Conservation (phyloP, 192 early-diverging fungal genomes). For the Backusella tarrabulga region DNA sequence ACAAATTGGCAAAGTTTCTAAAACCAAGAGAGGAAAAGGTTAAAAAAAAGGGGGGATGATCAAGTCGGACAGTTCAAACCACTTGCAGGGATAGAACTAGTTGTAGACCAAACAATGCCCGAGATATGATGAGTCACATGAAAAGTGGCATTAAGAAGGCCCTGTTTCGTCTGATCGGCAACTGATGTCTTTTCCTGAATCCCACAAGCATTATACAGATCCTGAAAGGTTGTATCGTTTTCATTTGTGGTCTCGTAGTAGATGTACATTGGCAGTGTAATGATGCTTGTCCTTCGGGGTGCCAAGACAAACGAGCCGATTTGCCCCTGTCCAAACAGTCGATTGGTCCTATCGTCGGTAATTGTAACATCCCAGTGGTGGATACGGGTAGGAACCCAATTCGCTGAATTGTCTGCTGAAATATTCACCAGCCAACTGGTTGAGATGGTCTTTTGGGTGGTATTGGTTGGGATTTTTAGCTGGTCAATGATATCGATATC, state of each 20-base stretch:
- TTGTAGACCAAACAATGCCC: constrained; percentile 13
- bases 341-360: constrained; percentile 11
- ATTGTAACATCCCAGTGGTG: constrained; percentile 10
- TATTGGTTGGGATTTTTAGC: neutral
- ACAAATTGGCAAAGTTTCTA: neutral
- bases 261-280: constrained; percentile 9
- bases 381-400: constrained; percentile 30
- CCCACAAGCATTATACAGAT: constrained; percentile 27
- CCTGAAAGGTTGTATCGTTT: constrained; percentile 19
- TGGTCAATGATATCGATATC: constrained; percentile 2
- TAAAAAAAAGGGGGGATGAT: neutral
- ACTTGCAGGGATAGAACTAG: neutral
- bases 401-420: constrained; percentile 24
- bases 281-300: neutral
- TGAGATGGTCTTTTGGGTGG: constrained; percentile 6
- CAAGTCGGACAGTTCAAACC: neutral
- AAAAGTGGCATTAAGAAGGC: constrained; percentile 4
- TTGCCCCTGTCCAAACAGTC: constrained; percentile 14
- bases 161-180: constrained; percentile 1
- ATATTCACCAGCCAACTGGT: constrained; percentile 26
- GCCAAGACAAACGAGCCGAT: constrained; percentile 6
- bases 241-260: constrained; percentile 14
- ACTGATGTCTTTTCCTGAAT: constrained; percentile 6
- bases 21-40: neutral
- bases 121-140: constrained; percentile 15